Base-by-base conservation (phyloP, 1,284 basidiomycete species). In the Fereydounia khargensis region DNA sequence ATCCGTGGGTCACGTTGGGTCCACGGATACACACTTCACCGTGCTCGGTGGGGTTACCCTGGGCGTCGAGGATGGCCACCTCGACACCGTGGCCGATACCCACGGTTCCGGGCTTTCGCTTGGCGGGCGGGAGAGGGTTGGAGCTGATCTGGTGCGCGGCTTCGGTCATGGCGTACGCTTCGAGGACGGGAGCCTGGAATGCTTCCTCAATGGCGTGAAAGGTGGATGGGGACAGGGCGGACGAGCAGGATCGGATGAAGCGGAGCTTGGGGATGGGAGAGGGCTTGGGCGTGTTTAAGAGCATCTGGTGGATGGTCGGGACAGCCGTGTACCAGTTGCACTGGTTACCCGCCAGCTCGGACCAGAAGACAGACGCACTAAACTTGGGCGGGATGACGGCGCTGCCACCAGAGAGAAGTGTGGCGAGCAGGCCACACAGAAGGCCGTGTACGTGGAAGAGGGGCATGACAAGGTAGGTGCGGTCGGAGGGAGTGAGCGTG, bases 401-500 rank as follows among this genome's bases (percentile, higher is more conserved):
- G 51, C 80, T 80, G 7, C 83, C 83, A 4, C 82, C 81, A 16
- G 82, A 81, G 31, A 83, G 77, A 6, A 85, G 72, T 1, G 84
- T 82, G 7, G 84, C 81, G 16, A 85, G 79, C 19, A 86, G 78
- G 56, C 83, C 85, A 43, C 83, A 82, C 22, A 85, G 79, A 34
- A 85, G 81, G 25, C 84, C 84, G 42, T 84, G 83, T 16, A 85
- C 83, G 62, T 85, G 84, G 77, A 84, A 85, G 23, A 85, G 79
- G 21, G 84, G 84, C 84, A 85, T 85, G 78, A 85, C 85, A 21
- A 81, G 73, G 60, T 78, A 79, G 9, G 78, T 78, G n/a, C 77
- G 67, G 56, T 80, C 79, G 3, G 33, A 19, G 0, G 72, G 61
- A 7, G 77, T 76, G n/a, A 85, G 78, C 35, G 80, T 79, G 80